Evolutionary conservation across 441 rosid genomes (phyloP), one percentile per base, ranked within the genome.

Genomic region (Erodium trifolium): DNA sequence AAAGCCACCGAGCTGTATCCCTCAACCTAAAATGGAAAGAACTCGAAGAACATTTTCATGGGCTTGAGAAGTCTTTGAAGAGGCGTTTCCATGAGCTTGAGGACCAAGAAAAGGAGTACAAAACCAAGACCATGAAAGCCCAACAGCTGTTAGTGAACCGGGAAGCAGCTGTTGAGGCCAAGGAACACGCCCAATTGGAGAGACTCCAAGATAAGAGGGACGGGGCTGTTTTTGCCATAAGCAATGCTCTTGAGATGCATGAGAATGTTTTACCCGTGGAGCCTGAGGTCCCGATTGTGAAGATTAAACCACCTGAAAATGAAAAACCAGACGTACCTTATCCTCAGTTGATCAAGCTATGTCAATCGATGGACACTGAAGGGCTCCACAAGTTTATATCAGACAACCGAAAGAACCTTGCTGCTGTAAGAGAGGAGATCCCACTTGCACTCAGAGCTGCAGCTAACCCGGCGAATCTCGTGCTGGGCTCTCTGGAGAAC

Each of bases 371-470:
- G 99, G 92, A 94, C 78, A 76, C 93, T 16, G 81, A 85, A 53
- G 96, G 93, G 73, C 88, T 94, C 70, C 99, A 91, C 78, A 91
- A 86, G 73, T 94, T 94, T 78, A 86, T 94, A 67, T 91, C 97
- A 7, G 99, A 94, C 75, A 90, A 94, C 65, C 97, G 99, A 35
- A 94, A 94, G 92, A 90, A 94, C 78, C 95, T 94, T 81, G 90
- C 87, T 66, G 82, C 84, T 11, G 70, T 94, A 12, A 90, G 80
- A 81, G 96, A 88, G 79, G 97, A 94, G 81, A 88, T 94, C 75
- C 96, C 96, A 63, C 68, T 78, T 75, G 96, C 99, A 18, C 67
- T 94, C 47, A 90, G 79, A 77, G 89, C 89, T 78, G 96, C 99
- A 57, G 82, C 78, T 65, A 85, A 84, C 78, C 99, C 99, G 5